A percentile compares a stretch with the other conserved stretches of the same genome.
These are phyloP conservation scores for Rhizopogon salebrosus DNA, from an alignment of 768 basidiomycete species.

Conservation along the genomic window DNA sequence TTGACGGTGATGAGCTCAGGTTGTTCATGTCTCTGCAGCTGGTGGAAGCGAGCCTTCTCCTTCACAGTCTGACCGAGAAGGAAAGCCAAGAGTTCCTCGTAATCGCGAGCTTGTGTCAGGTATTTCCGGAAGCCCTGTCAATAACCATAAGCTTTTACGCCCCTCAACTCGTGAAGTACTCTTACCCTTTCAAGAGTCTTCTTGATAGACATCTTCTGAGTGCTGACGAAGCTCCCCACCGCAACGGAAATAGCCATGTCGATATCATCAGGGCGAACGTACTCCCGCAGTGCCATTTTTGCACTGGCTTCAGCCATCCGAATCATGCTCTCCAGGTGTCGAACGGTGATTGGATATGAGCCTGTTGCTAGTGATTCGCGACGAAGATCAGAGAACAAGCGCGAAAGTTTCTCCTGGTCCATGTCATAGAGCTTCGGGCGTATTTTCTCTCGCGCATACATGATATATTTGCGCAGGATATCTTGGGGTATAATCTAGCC, in stretches of 20 bases:
- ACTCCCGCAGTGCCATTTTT: constrained; percentile 96
- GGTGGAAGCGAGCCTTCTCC: constrained; percentile 82
- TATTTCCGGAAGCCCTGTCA: constrained; percentile 93
- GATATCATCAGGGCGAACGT: constrained; percentile 93
- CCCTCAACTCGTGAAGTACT: background rate
- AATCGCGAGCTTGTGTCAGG: constrained; percentile 90
- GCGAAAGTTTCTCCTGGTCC: constrained; percentile 91
- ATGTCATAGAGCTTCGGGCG: constrained; percentile 90
- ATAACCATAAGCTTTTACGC: constrained; percentile 10
- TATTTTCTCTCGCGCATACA: constrained; percentile 94
- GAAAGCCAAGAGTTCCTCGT: constrained; percentile 94
- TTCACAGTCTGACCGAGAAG: constrained; percentile 91
- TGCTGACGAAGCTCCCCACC: constrained; percentile 89
- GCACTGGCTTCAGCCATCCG: constrained; percentile 98
- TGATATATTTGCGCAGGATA: constrained; percentile 93
- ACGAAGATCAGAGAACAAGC: constrained; percentile 92
- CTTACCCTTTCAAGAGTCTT: constrained; percentile 89
- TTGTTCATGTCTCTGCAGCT: constrained; percentile 70
- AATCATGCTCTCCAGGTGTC: constrained; percentile 98
- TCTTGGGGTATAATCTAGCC: constrained; percentile 93
- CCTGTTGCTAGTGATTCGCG: constrained; percentile 96
- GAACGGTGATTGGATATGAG: constrained; percentile 97
- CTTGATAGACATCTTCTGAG: constrained; percentile 98
- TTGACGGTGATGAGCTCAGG: constrained; percentile 76
- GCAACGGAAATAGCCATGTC: constrained; percentile 96